Evolutionary conservation across 495 filamentous ascomycete species (phyloP), one percentile per base, ranked within the genome.

Genomic region (Bacidia gigantensis): DNA sequence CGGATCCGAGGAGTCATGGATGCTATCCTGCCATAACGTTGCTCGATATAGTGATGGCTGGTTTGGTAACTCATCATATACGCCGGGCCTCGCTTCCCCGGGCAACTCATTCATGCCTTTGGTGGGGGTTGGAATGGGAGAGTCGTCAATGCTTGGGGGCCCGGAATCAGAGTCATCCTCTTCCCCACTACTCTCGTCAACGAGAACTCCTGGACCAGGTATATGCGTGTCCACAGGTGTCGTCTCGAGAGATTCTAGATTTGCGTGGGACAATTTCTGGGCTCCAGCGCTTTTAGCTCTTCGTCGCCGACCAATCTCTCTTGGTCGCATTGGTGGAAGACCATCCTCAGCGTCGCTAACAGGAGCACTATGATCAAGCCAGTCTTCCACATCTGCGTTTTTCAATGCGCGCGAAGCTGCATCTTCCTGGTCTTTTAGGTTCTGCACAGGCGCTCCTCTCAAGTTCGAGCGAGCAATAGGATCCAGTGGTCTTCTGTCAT

Each of bases 261-360:
- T 61, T 21, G 56, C 58, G 39, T 72, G 71, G 14, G 72, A 64
- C 25, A 69, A 59, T 1, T 67, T 68, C 39, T 62, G 65, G 25
- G 69, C 70, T 21, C 73, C 72, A 17, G 71, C 65, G 51, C 73
- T 77, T 49, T 67, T 71, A 14, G 73, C 71, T 55, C 73, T 64
- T 21, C 63, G 63, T 51, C 71, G 56, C 22, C 43, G 49, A 21
- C 48, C 57, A 0, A 46, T 45, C 23, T 38, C 26, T 25, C 40
- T 40, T 20, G 62, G 57, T 29, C 48, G 47, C 18, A 39, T 52
- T 22, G 61, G 55, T n/a, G 35, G 49, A 26, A 57, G 32, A n/a
- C 64, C 64, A 51, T 65, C 68, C 10, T 63, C 68, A 20, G 62
- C 62, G 24, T 71, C 70, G 40, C 69, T 72, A 32, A 61, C 69